Evolutionary conservation across 2,329 filamentous ascomycete genomes (phyloP), one percentile per base, ranked within the genome.

Genomic region (Microcera coccophila): DNA sequence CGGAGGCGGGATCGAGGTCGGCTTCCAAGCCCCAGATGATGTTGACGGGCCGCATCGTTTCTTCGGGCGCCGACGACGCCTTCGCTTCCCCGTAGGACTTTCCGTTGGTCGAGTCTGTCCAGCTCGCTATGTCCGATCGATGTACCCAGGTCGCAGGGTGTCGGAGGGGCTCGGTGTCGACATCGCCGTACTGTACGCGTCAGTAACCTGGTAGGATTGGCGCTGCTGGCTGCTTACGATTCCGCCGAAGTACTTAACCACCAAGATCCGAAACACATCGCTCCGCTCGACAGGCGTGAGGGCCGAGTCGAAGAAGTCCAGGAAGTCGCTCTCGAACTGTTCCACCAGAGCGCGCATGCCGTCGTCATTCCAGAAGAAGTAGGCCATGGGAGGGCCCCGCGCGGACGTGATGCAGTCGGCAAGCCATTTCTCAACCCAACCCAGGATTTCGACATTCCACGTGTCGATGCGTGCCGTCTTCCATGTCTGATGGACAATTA

Each of bases 11-110:
- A 28, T 55, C 51, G 14, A 50, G 52, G 19, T 58, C 55, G 33
- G 55, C 55, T 31, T 58, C 55, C 11, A 58, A 33, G 11, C 55
- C 55, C 48, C 48, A 55, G 14, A 58, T 40, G 14, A 56, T 42
- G 33, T 52, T 55, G 16, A 58, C 52, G 5, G 50, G 50, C n/a
- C 39, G 38, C 17, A 36, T 39, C 16, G 35, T 21, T 18, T 43
- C 33, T 16, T 29, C 18, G 5, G 38, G 17, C 11, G 21, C 18
- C 20, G 38, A 37, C n/a, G n/a, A n/a, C n/a, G n/a, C n/a, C n/a
- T n/a, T n/a, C n/a, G n/a, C n/a, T 18, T 34, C 11, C 15, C 50
- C 48, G 26, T 55, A 53, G 15, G 38, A 45, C 22, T 41, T 44
- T 3, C 43, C 43, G 4, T 48, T 55, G 26, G 48, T 36, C 4